Evolutionary conservation across 108 stramenopile genomes (phyloP).

Genomic region (Nitzschia sp.): DNA sequence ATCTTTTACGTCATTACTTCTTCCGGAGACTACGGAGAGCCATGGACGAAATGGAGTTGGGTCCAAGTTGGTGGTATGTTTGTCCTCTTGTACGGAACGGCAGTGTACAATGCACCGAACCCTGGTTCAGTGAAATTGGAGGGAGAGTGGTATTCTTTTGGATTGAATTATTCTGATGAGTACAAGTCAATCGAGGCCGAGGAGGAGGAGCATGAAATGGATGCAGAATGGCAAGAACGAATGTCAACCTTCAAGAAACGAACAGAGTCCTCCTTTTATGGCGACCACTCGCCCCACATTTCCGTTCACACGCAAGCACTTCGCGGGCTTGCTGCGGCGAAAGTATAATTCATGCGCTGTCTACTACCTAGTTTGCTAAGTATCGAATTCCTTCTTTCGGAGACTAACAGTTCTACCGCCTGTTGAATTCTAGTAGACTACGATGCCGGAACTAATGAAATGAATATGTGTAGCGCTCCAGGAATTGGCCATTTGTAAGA

Average conservation of each 20-base stretch:
- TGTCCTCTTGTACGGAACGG: slow-evolving; percentile 93
- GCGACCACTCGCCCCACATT: slow-evolving; percentile 48
- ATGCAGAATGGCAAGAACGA: slow-evolving; percentile 58
- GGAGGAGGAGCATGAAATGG: slow-evolving; percentile 48
- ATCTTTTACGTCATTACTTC: slow-evolving; percentile 84
- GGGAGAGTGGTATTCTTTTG: slow-evolving; percentile 74
- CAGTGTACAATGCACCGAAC: slow-evolving; percentile 94
- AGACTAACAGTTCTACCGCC: background rate
- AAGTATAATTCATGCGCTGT: slow-evolving; percentile 12
- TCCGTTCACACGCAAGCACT: slow-evolving; percentile 65
- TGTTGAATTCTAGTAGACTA: background rate
- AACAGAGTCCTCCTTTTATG: slow-evolving; percentile 56
- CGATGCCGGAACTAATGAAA: too few relatives aligned
- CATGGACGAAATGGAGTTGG: slow-evolving; percentile 85
- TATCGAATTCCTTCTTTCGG: background rate
- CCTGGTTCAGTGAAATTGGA: slow-evolving; percentile 76
- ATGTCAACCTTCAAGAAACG: slow-evolving; percentile 49
- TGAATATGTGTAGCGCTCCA: too few relatives aligned
- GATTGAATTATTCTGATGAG: slow-evolving; percentile 61
- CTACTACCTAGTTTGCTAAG: too few relatives aligned
- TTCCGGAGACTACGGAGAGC: slow-evolving; percentile 75
- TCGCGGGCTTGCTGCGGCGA: slow-evolving; percentile 41
- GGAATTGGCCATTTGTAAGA: too few relatives aligned
- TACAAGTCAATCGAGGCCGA: slow-evolving; percentile 62
- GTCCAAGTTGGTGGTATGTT: slow-evolving; percentile 89